A percentile compares a stretch with the other conserved stretches of the same genome.
These are phyloP conservation scores for Mycena venus DNA, from an alignment of 768 basidiomycete genomes.

Conservation along the genomic window DNA sequence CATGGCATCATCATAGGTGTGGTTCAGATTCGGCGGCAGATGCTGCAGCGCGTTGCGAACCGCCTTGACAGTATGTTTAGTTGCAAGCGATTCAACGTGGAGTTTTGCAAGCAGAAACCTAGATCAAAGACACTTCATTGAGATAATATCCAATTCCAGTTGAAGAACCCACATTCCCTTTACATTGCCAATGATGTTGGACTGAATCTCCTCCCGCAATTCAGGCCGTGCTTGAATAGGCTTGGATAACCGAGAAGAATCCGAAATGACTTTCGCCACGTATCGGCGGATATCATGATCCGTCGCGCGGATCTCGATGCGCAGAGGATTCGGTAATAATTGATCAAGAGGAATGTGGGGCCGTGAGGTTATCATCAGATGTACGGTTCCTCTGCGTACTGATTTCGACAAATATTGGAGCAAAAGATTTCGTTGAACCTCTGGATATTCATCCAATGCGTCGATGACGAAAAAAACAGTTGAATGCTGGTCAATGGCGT, in stretches of 20 bases:
- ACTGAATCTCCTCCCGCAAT: not conserved
- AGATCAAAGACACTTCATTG: not conserved
- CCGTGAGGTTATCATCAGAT: constrained; percentile 2
- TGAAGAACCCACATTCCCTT: not conserved
- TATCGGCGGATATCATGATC: not conserved
- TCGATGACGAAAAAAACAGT: constrained; percentile 1
- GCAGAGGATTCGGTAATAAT: not conserved
- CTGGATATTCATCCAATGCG: constrained; percentile 7
- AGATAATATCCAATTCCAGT: not conserved
- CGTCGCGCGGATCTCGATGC: not conserved
- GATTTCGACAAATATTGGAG: not conserved
- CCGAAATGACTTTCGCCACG: not conserved
- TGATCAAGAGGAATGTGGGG: not conserved
- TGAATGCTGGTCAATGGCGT: no score
- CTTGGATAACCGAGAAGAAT: not conserved
- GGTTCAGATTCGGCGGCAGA: not conserved
- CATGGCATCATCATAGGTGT: not conserved
- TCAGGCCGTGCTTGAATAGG: not conserved
- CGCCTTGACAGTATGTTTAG: not conserved
- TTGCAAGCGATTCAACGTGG: not conserved
- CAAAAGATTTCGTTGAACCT: not conserved
- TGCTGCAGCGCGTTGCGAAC: not conserved
- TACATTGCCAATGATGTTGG: not conserved
- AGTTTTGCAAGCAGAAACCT: constrained; percentile 6
- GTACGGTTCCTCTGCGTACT: not conserved